These are phyloP conservation scores for Oryza punctata DNA, from an alignment of 176 grass and related monocot species.

Conservation along the genomic window DNA sequence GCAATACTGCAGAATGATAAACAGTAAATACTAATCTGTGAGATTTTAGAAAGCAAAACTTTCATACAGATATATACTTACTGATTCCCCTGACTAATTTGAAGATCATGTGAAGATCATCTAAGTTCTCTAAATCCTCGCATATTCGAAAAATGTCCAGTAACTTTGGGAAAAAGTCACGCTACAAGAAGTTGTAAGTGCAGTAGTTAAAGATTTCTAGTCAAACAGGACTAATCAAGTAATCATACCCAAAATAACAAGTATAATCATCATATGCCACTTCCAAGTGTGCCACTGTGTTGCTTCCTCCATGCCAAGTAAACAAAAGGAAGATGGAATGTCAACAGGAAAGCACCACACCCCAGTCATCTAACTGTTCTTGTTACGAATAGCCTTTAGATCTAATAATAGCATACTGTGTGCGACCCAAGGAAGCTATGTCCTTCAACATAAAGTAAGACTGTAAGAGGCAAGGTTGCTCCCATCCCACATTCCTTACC, in stretches of 20 bases:
- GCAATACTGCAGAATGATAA: slow-evolving; percentile 76
- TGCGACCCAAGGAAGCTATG: neutral
- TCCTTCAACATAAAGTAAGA: neutral
- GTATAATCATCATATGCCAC: slow-evolving; percentile 13
- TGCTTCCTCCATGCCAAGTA: neutral
- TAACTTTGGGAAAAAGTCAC: slow-evolving; percentile 90
- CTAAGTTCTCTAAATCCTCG: slow-evolving; percentile 91
- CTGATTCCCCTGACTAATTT: slow-evolving; percentile 95
- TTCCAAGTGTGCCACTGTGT: neutral
- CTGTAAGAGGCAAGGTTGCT: neutral
- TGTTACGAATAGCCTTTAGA: neutral
- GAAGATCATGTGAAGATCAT: slow-evolving; percentile 96
- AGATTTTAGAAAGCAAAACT: slow-evolving; percentile 20
- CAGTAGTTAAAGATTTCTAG: slow-evolving; percentile 32
- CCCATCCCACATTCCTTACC: neutral
- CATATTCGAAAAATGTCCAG: slow-evolving; percentile 95
- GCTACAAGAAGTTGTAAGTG: slow-evolving; percentile 48
- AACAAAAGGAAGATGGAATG: slow-evolving; percentile 19
- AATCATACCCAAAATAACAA: slow-evolving; percentile 38
- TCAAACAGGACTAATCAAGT: neutral
- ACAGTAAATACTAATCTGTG: slow-evolving; percentile 36
- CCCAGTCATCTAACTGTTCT: slow-evolving; percentile 18
- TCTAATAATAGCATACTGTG: neutral
- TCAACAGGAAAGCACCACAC: slow-evolving; percentile 20
- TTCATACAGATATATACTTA: slow-evolving; percentile 58